These are phyloP conservation scores for Eruca vesicaria DNA, from an alignment of 441 rosid genomes.

Conservation along the genomic window DNA sequence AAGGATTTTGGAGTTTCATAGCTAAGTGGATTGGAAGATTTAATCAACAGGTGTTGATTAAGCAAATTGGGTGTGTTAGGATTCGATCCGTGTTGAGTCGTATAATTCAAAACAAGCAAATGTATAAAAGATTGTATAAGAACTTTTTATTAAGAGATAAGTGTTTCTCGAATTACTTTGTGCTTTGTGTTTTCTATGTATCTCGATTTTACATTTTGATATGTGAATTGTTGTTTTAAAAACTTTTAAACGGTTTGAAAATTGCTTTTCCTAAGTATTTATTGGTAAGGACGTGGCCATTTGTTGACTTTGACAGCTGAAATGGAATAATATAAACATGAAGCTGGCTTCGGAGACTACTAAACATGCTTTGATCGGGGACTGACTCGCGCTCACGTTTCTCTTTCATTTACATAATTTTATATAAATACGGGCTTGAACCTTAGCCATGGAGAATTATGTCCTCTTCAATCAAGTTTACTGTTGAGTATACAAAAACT, in stretches of 20 bases:
- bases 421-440: background rate
- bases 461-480: background rate
- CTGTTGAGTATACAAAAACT: background rate
- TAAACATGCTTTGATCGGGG: background rate
- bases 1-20: too few species aligned
- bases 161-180: too few species aligned
- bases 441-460: background rate
- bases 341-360: background rate
- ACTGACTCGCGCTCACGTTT: constrained; percentile 3
- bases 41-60: too few species aligned
- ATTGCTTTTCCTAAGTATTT: too few species aligned
- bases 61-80: too few species aligned
- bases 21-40: too few species aligned
- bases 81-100: too few species aligned
- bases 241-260: background rate
- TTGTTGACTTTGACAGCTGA: constrained; percentile 11
- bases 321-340: background rate
- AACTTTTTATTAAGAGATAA: too few species aligned
- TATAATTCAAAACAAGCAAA: too few species aligned
- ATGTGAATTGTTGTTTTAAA: background rate
- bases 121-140: too few species aligned
- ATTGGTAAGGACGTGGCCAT: background rate
- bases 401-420: background rate
- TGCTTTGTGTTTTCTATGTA: too few species aligned
- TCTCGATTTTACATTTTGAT: too few species aligned